Conservation (phyloP, 2,329 filamentous ascomycete genomes). For the Alternaria sp. region DNA sequence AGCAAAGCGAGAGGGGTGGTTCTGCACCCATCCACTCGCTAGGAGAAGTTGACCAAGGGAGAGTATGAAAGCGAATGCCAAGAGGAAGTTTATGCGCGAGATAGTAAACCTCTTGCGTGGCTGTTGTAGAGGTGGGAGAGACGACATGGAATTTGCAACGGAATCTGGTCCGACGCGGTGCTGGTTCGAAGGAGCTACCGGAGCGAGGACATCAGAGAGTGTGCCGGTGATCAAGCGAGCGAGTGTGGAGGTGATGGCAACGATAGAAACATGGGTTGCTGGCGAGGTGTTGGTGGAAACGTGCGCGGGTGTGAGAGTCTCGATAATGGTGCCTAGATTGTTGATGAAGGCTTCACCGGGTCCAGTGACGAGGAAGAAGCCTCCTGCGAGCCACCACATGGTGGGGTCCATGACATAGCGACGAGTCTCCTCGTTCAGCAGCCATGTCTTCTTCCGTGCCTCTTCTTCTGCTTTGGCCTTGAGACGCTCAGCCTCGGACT, state of each 20-base stretch:
- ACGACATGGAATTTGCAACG: constrained; percentile 52
- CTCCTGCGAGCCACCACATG: constrained; percentile 93
- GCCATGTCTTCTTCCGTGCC: constrained; percentile 81
- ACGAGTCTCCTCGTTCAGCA: constrained; percentile 89
- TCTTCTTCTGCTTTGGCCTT: constrained; percentile 61
- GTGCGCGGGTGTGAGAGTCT: constrained; percentile 76
- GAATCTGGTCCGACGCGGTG: constrained; percentile 60
- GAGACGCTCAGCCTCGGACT: constrained; percentile 56
- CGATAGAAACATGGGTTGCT: constrained; percentile 90
- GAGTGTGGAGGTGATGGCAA: constrained; percentile 89
- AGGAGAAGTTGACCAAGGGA: constrained; percentile 81
- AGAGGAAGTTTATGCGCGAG: constrained; percentile 81
- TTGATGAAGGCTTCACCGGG: constrained; percentile 99
- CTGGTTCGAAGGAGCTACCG: constrained; percentile 60
- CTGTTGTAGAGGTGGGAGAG: constrained; percentile 34
- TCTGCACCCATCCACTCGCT: constrained; percentile 76
- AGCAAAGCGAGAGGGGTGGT: constrained; percentile 82
- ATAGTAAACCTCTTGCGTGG: constrained; percentile 61
- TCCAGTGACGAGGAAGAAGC: constrained; percentile 92
- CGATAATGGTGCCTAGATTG: constrained; percentile 92
- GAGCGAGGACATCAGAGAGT: constrained; percentile 86
- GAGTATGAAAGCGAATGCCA: constrained; percentile 82
- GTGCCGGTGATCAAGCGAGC: constrained; percentile 89
- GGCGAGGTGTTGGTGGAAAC: constrained; percentile 67
- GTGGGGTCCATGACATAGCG: constrained; percentile 86